Evolutionary conservation across 768 basidiomycete species (phyloP), one percentile per base, ranked within the genome.

Genomic region (Boletus rubroflammeus): DNA sequence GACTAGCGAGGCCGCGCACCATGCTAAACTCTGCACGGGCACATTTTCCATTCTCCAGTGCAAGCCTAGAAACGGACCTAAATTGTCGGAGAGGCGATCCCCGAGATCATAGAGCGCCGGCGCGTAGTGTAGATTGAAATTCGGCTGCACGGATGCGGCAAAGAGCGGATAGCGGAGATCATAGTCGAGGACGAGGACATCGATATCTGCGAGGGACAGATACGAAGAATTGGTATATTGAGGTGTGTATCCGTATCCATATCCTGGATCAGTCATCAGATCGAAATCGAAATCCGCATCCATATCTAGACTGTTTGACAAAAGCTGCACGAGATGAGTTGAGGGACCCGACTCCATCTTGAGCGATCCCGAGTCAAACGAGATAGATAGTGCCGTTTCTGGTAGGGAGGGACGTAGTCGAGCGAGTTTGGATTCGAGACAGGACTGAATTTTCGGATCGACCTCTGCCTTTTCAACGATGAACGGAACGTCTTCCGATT

Each of bases 31-130:
- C 19, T 69, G 66, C 1, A 72, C 62, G 0, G 76, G 63, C 49
- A 83, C 69, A 15, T 73, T 78, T 57, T 84, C 81, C 74, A 80
- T 80, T 21, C 79, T 70, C 83, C 81, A 86, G 59, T 84, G 80
- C 8, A 86, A 75, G 0, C 74, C 77, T 3, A 78, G 60, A 63
- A 78, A 84, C 0, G 78, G 73, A 1, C 60, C 59, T 0, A 72
- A 51, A 19, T 73, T 70, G 0, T 68, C 62, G 0, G 70, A 60
- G 42, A 83, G 62, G 31, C 57, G 60, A 8, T 62, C 57, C 0
- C 79, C 80, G 9, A 84, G 71, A 10, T 68, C 65, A 36, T 71
- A 66, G 49, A 84, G 76, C 1, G 41, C 59, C 0, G 68, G 60
- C 4, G 83, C 73, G 61, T 84, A 84, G 36, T 73, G 67, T 32